Evolutionary conservation across 257 asterid species (phyloP), one percentile per base, ranked within the genome.

Genomic region (Salvia miltiorrhiza): DNA sequence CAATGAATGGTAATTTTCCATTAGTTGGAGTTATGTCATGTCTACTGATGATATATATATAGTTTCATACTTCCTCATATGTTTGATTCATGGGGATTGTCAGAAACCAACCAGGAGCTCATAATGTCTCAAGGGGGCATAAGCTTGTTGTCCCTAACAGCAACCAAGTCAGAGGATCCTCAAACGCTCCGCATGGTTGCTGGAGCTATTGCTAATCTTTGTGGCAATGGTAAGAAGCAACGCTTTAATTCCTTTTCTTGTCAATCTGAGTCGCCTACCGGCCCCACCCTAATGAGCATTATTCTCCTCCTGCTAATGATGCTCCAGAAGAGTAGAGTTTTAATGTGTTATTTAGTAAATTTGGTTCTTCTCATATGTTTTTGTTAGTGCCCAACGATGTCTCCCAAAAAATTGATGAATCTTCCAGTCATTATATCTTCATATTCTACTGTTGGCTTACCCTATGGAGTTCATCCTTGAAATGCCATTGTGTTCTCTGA

Each of bases 131-230:
- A 85, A 78, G 93, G 95, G 48, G 97, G 97, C 61, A 81, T 85
- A 73, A 74, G 85, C 55, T 67, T 91, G 83, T 80, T 91, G 57
- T 80, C 97, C 32, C 58, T 77, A 63, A 85, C 90, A 72, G 90
- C 97, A 69, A 74, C 80, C 61, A 82, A 81, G 63, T 92, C 95
- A 7, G 83, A 82, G 73, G 96, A 88, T 77, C 93, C 97, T 67
- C 97, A 91, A 81, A 91, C 97, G 26, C 95, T 91, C 50, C 96
- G 96, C 63, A 88, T 91, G 96, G 85, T 88, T 67, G 97, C 97
- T 70, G 97, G 96, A 67, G 97, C 96, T 40, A 76, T 88, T 30
- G 97, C 97, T 61, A 91, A 91, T 73, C 95, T 88, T 47, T 88
- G 97, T 69, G 96, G 97, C 66, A 91, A 88, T 49, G 97, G 97